These are phyloP conservation scores for Magnaporthiopsis incrustans DNA, from an alignment of 2,329 filamentous ascomycete species.

Conservation along the genomic window DNA sequence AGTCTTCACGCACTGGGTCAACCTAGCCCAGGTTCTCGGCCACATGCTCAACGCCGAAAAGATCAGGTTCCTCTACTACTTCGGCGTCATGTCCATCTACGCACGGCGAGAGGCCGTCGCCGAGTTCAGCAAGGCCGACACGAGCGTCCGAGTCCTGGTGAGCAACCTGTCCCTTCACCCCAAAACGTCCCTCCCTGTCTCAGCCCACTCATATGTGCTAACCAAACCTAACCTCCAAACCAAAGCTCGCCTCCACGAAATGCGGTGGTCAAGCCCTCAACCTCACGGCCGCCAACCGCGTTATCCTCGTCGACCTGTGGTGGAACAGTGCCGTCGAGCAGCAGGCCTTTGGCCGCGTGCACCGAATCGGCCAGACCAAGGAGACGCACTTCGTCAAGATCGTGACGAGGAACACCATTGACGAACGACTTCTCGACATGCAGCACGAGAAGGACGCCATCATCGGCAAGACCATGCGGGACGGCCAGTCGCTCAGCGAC, in stretches of 20 bases:
- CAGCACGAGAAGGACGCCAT: constrained; percentile 47
- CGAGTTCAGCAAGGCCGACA: constrained; percentile 15
- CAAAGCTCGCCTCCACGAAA: constrained; percentile 23
- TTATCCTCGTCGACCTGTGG: constrained; percentile 48
- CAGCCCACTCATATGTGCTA: not conserved
- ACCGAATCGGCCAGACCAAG: constrained; percentile 56
- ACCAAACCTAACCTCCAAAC: constrained; percentile 12
- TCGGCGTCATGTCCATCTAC: constrained; percentile 15
- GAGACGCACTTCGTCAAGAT: constrained; percentile 52
- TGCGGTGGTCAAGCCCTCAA: constrained; percentile 32
- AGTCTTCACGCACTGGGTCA: constrained; percentile 30
- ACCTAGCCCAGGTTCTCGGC: constrained; percentile 25
- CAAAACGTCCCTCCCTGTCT: not conserved
- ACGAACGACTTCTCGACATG: constrained; percentile 45
- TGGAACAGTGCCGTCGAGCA: constrained; percentile 55
- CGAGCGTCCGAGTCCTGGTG: constrained; percentile 26
- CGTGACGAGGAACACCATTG: constrained; percentile 46
- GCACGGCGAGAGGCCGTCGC: constrained; percentile 16
- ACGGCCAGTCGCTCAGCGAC: constrained; percentile 11
- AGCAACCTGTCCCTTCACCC: not conserved
- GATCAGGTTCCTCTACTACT: constrained; percentile 30
- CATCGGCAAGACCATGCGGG: constrained; percentile 27
- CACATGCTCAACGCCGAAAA: constrained; percentile 22
- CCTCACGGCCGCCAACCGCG: constrained; percentile 36
- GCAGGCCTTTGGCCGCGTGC: constrained; percentile 55